Evolutionary conservation across 441 rosid species (phyloP).

Genomic region (Populus hybrid): DNA sequence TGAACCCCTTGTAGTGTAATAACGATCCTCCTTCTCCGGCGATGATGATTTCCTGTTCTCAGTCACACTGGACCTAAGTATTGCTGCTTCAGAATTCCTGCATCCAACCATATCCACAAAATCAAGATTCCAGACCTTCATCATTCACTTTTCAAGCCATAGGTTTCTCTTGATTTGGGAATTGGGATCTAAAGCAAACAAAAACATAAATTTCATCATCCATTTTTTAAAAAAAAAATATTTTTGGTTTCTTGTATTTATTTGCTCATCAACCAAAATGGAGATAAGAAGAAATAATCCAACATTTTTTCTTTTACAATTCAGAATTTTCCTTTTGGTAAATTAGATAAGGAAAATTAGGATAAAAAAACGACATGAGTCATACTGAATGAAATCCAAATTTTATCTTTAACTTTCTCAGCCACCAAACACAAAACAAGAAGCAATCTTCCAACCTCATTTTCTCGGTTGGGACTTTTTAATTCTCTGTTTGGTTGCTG

Average conservation of each 20-base stretch:
- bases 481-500: conserved; percentile 27
- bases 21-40: conserved; percentile 54
- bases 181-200: conserved; percentile 9
- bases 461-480: conserved; percentile 8
- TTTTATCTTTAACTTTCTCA: conserved; percentile 1
- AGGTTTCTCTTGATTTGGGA: neutral
- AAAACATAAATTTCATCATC: neutral
- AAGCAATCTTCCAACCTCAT: conserved; percentile 7
- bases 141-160: neutral
- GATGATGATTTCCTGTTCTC: conserved; percentile 42
- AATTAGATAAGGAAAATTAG: neutral
- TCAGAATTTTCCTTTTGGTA: conserved; percentile 12
- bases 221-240: neutral
- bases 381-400: neutral
- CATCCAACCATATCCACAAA: conserved; percentile 14
- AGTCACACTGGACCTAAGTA: conserved; percentile 24
- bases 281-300: neutral
- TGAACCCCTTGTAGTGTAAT: conserved; percentile 56
- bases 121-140: neutral
- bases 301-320: neutral
- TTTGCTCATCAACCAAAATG: conserved; percentile 20
- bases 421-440: conserved; percentile 16
- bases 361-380: neutral
- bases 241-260: neutral
- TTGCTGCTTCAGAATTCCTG: conserved; percentile 41